Percentiles rank a stretch among this genome's conserved stretches.
Evolutionary conservation across 140 eudicot genomes (phyloP).

Genomic region (Erigeron philadelphicus): DNA sequence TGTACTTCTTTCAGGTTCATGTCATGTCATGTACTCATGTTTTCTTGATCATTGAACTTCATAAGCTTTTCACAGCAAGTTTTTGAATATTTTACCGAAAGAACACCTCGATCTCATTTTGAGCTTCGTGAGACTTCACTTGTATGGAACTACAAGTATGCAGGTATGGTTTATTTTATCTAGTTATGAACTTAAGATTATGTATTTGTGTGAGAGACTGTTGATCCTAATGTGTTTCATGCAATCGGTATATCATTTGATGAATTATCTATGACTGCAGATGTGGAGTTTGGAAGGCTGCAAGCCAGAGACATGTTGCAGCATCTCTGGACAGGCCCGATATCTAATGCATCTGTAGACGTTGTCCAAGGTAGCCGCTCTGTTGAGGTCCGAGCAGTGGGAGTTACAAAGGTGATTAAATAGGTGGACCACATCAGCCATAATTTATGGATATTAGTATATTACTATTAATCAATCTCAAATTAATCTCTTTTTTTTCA

Average conservation of each 20-base stretch:
- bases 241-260: not conserved
- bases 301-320: slow-evolving; percentile 72
- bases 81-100: slow-evolving; percentile 72
- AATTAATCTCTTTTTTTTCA: not conserved
- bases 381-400: slow-evolving; percentile 61
- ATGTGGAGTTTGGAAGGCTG: slow-evolving; percentile 58
- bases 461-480: no score
- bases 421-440: not conserved
- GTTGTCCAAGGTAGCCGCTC: slow-evolving; percentile 63
- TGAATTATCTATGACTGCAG: slow-evolving; percentile 28
- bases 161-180: slow-evolving; percentile 42
- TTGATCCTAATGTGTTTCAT: not conserved
- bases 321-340: slow-evolving; percentile 73
- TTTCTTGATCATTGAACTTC: slow-evolving; percentile 3
- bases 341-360: slow-evolving; percentile 65
- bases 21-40: not conserved
- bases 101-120: slow-evolving; percentile 81
- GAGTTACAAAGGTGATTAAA: slow-evolving; percentile 53
- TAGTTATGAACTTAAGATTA: no score
- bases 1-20: not conserved
- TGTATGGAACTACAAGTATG: slow-evolving; percentile 93
- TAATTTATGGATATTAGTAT: no score
- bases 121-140: slow-evolving; percentile 80
- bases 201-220: slow-evolving; percentile 3
- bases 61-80: slow-evolving; percentile 56